Evolutionary conservation across 495 filamentous ascomycete genomes (phyloP), one percentile per base, ranked within the genome.

Genomic region (Daldinia concentrica): DNA sequence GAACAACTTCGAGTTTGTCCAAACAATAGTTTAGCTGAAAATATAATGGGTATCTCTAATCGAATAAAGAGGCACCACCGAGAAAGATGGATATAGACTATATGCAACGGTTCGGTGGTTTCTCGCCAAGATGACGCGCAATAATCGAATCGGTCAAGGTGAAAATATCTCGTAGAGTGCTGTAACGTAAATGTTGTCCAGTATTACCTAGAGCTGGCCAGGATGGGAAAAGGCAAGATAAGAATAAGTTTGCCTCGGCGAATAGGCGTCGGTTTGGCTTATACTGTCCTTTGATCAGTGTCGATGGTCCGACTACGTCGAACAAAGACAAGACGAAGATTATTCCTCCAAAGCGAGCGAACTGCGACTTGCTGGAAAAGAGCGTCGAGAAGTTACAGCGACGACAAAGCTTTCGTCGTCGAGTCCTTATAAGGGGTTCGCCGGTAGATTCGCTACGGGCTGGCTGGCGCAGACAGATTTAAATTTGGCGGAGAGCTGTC

Each of bases 331-430:
- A 66, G 51, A 71, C 61, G 48, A 78, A 73, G 34, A 77, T 69
- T 67, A 68, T 72, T 72, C 57, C 76, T 66, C 70, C 78, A 81
- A 79, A 79, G 73, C 57, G 73, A 79, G 66, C 73, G 75, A 77
- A 73, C 68, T 65, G 74, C 73, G 74, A 75, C 76, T 65, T 65
- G 68, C 77, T 68, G 66, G 71, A 77, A 76, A 75, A 64, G 75
- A 75, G 66, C 60, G 73, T 74, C 61, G 66, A 76, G 71, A 64
- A 77, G 70, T 50, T 69, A 76, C 50, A 45, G 32, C n/a, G 52
- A 68, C 66, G 64, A 74, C 69, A 67, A 79, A 73, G 69, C 43
- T 66, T 68, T 67, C 59, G 58, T 68, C 39, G 51, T 64, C 19
- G 39, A 62, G 27, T 45, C 65, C 30, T 51, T 62, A 62, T 22